Evolutionary conservation across 192 early-diverging fungal species (phyloP), one percentile per base, ranked within the genome.

Genomic region (Backusella psychrophila): DNA sequence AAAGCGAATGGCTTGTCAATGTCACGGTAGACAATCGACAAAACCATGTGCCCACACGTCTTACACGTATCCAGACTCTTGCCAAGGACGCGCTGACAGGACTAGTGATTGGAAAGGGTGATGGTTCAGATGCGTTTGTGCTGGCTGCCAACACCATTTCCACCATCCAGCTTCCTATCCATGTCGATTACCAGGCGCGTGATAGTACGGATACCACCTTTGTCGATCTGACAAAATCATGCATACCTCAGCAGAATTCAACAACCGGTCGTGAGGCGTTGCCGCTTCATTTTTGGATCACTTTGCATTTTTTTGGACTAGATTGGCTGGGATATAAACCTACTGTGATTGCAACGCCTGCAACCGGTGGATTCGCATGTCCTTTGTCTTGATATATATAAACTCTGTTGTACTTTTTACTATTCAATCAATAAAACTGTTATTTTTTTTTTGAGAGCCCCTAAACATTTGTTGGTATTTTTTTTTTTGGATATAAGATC

Each of bases 11-110:
- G 79, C 53, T 66, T 23, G 53, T 80, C 56, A 76, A 71, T 68
- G 35, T 80, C n/a, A 63, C 68, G 0, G 68, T 75, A 11, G 79
- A 80, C 35, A 76, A 76, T 46, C 79, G 79, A 36, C 49, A 29
- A 21, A 80, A 80, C 42, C 76, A 72, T 68, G 33, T 75, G 2
- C 79, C 79, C 5, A 80, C 71, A 14, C 35, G 69, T 15, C 35
- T 80, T 4, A 72, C 36, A 0, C n/a, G 15, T 31, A 33, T 80
- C 31, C 41, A 71, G 6, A 70, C 68, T 4, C 26, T 72, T 0
- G 69, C 67, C 29, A 71, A 71, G 35, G 74, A 80, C 41, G 39
- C 79, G 4, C 71, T 76, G 35, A 80, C 78, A 1, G 67, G 67
- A 9, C 41, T 67, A n/a, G 29, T 76, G 29, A 76, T 80, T 39